Evolutionary conservation across 2,329 filamentous ascomycete species (phyloP).

Genomic region (Fusarium oligoseptatum): DNA sequence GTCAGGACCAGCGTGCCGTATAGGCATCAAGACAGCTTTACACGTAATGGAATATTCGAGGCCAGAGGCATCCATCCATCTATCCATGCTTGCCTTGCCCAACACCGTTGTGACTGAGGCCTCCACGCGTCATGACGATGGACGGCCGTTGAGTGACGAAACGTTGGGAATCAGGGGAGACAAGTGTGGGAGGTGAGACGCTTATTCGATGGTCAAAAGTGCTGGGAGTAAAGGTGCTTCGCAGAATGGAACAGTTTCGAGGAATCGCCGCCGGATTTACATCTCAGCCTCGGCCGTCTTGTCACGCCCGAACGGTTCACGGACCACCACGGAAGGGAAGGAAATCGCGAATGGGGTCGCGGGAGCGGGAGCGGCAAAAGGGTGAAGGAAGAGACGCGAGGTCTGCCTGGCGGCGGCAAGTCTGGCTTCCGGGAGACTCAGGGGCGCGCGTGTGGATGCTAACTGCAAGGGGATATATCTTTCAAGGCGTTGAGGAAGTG

Average conservation of each 20-base stretch:
- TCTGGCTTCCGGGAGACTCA: constrained; percentile 1
- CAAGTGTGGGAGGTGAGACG: constrained; percentile 32
- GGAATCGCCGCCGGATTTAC: constrained; percentile 23
- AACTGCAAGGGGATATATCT: constrained; percentile 41
- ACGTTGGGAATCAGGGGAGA: not conserved
- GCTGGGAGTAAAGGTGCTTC: constrained; percentile 21
- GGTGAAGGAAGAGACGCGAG: constrained; percentile 26
- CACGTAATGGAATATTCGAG: constrained; percentile 42
- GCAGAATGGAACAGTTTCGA: constrained; percentile 31
- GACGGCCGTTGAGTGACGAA: constrained; percentile 19
- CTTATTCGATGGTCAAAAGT: constrained; percentile 30
- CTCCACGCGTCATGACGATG: constrained; percentile 29
- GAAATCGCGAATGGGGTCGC: constrained; percentile 13
- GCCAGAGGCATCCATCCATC: constrained; percentile 3
- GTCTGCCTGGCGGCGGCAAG: constrained; percentile 18
- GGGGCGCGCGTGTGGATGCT: constrained; percentile 15
- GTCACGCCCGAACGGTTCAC: constrained; percentile 31
- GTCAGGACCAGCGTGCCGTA: constrained; percentile 28
- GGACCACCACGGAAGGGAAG: constrained; percentile 23
- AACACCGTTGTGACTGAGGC: constrained; percentile 34
- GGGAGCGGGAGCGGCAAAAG: constrained; percentile 19
- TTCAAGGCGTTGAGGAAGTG: constrained; percentile 21
- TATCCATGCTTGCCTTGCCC: not conserved
- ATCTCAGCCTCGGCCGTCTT: constrained; percentile 40
- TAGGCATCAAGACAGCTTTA: constrained; percentile 40